phyloP scores from a whole-genome alignment of 768 basidiomycete genomes.

The Auricularia cornea region DNA sequence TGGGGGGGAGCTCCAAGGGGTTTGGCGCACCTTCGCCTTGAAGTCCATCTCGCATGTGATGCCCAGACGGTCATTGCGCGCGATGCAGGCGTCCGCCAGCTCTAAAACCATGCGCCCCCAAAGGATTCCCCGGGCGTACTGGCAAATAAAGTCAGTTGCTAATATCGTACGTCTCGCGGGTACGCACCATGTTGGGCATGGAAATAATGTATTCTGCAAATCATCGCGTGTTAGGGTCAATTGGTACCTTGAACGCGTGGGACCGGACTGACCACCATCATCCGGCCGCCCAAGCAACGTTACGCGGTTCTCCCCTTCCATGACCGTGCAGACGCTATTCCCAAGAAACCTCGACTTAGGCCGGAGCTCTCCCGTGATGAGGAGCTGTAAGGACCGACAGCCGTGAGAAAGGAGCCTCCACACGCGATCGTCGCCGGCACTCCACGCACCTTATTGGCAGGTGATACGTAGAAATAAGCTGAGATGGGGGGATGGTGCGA shows the following conservation, averaged over 20 bases:
- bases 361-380: conserved; percentile 83
- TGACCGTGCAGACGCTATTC: conserved; percentile 90
- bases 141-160: not conserved
- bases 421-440: not conserved
- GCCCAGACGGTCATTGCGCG: conserved; percentile 72
- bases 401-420: not conserved
- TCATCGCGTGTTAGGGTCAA: not conserved
- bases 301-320: conserved; percentile 94
- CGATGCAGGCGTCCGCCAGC: conserved; percentile 81
- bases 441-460: conserved; percentile 65
- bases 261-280: conserved; percentile 63
- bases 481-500: conserved; percentile 93
- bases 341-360: conserved; percentile 96
- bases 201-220: conserved; percentile 73
- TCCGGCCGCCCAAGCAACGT: conserved; percentile 72
- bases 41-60: conserved; percentile 83
- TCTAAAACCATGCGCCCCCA: conserved; percentile 96
- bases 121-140: conserved; percentile 77
- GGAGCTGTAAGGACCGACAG: not conserved
- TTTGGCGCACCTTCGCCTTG: conserved; percentile 85
- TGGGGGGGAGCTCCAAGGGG: not conserved
- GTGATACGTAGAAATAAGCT: conserved; percentile 94
- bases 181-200: conserved; percentile 82
- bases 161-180: not conserved
- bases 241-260: not conserved